Percentiles rank a stretch among this genome's conserved stretches.
phyloP scores from a whole-genome alignment of 2,329 filamentous ascomycete species.

The Blastomyces parvus region DNA sequence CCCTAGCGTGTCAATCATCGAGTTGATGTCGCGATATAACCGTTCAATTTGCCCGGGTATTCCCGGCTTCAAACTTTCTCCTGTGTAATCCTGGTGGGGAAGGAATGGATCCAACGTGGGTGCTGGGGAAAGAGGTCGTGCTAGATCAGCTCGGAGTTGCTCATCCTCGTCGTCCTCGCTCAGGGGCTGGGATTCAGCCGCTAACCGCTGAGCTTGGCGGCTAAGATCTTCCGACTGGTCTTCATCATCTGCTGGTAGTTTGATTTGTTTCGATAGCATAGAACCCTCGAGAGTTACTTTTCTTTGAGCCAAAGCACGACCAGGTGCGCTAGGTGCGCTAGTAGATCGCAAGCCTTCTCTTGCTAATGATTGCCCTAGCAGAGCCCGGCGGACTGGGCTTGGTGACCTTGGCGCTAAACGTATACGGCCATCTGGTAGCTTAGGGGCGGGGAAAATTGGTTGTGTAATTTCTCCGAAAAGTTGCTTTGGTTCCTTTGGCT shows the following conservation, averaged over 20 bases:
- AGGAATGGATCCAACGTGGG: constrained; percentile 41
- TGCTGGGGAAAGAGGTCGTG: constrained; percentile 34
- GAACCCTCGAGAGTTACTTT: constrained; percentile 32
- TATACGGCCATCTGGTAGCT: constrained; percentile 24
- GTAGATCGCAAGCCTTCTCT: constrained; percentile 29
- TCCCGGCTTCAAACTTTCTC: constrained; percentile 37
- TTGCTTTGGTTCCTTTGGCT: constrained; percentile 22
- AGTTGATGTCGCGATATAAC: constrained; percentile 46
- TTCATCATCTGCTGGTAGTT: constrained; percentile 21
- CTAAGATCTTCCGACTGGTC: constrained; percentile 24
- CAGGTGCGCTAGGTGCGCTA: constrained; percentile 30
- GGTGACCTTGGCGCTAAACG: constrained; percentile 34
- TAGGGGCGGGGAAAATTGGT: constrained; percentile 31
- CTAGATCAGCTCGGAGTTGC: constrained; percentile 36
- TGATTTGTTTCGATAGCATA: constrained; percentile 22
- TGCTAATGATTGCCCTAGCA: constrained; percentile 24
- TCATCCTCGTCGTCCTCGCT: constrained; percentile 42
- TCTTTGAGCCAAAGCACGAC: constrained; percentile 32
- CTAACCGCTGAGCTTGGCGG: constrained; percentile 25
- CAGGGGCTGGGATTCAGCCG: constrained; percentile 30
- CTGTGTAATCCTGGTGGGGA: constrained; percentile 39
- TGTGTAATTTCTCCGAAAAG: constrained; percentile 40
- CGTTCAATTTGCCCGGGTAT: constrained; percentile 43
- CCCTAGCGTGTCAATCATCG: constrained; percentile 88
- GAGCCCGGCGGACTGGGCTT: constrained; percentile 35